Conservation (phyloP, 164 flowering plant species). For the Kingdonia uniflora region DNA sequence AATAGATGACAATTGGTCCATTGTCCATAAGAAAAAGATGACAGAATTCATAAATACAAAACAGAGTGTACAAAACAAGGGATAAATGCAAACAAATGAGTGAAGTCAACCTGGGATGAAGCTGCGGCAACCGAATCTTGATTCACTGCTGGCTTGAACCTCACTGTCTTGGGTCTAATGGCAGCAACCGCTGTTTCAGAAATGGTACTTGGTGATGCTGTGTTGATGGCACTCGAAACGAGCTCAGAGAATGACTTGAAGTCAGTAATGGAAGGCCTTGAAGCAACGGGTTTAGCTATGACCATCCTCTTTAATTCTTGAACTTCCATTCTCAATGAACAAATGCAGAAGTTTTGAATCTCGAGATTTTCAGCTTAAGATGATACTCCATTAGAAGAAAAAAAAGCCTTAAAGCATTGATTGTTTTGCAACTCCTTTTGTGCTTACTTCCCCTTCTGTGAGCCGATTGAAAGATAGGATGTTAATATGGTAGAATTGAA, state of each 20-base stretch:
- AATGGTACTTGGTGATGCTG: constrained; percentile 33
- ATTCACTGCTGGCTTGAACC: constrained; percentile 41
- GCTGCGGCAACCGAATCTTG: constrained; percentile 17
- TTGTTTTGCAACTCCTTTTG: no score
- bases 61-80: no score
- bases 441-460: no score
- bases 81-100: no score
- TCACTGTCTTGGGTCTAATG: constrained; percentile 80
- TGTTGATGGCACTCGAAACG: constrained; percentile 57
- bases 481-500: no score
- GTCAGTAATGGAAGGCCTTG: constrained; percentile 65
- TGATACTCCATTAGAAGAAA: no score
- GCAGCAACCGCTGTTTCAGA: constrained; percentile 46
- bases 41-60: no score
- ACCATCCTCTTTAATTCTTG: constrained; percentile 53
- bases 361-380: no score
- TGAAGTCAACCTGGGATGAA: constrained; percentile 32
- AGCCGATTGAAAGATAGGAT: no score
- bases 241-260: constrained; percentile 65
- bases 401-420: no score
- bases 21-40: no score
- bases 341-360: neutral
- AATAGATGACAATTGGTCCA: no score
- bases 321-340: constrained; percentile 43
- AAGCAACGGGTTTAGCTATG: constrained; percentile 76